A percentile compares a stretch with the other conserved stretches of the same genome.
These are phyloP conservation scores for Parascedosporium putredinis DNA, from an alignment of 2,329 filamentous ascomycete genomes.

Conservation along the genomic window DNA sequence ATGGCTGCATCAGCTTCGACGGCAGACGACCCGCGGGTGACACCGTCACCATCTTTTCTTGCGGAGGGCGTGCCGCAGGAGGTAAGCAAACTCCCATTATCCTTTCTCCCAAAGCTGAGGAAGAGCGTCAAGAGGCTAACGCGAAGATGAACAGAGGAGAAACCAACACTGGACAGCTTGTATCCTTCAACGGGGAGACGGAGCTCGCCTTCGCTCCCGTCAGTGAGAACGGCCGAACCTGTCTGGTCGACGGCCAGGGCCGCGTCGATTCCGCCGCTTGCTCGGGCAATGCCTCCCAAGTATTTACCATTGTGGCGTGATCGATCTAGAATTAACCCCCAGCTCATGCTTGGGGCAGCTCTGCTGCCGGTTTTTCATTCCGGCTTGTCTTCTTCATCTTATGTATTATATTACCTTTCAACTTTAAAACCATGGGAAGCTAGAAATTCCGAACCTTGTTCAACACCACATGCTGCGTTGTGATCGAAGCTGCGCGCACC, in stretches of 20 bases:
- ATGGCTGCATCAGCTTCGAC: conserved; percentile 43
- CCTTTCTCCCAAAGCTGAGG: not conserved
- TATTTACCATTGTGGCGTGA: conserved; percentile 11
- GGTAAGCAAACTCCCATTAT: conserved; percentile 19
- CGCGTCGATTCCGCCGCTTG: conserved; percentile 14
- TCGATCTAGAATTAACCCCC: too few relatives aligned
- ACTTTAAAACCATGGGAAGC: too few relatives aligned
- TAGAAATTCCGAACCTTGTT: too few relatives aligned
- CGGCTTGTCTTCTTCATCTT: not conserved
- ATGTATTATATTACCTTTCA: not conserved
- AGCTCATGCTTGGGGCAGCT: too few relatives aligned
- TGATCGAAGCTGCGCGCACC: too few relatives aligned
- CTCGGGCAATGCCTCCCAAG: conserved; percentile 7
- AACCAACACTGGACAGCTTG: conserved; percentile 37
- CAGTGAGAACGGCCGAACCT: conserved; percentile 31
- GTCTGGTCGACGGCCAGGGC: conserved; percentile 28
- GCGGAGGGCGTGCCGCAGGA: conserved; percentile 39
- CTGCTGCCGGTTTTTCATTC: too few relatives aligned
- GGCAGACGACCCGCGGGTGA: conserved; percentile 30
- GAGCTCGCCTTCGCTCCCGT: conserved; percentile 32
- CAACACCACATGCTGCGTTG: too few relatives aligned
- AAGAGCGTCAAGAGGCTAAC: conserved; percentile 15
- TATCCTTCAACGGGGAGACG: conserved; percentile 32
- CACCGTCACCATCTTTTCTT: conserved; percentile 40
- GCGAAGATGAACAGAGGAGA: conserved; percentile 23